Evolutionary conservation across 2,329 filamentous ascomycete genomes (phyloP), one percentile per base, ranked within the genome.

Genomic region (Fusarium siculi): DNA sequence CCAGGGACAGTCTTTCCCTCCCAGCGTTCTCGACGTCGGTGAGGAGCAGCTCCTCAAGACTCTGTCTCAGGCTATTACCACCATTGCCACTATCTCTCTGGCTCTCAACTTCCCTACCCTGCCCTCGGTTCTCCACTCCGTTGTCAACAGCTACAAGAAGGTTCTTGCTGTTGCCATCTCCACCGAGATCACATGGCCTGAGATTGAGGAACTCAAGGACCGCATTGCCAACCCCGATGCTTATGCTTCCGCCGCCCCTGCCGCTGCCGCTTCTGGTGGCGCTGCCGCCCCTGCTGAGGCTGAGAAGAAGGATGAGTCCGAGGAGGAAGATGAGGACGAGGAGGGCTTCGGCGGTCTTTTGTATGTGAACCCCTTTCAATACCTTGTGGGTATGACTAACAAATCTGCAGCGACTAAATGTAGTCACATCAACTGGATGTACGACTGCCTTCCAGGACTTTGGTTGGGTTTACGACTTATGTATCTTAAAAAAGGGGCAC

Each of bases 61-160:
- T 71, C 93, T 99, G 89, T 85, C 88, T 82, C 88, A 88, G 79
- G 95, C 95, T 82, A 93, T 99, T 85, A 87, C 88, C 83, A 94
- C 95, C 84, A 93, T 99, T 84, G 93, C 96, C 83, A 89, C 90
- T 84, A 90, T 98, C 86, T 99, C 96, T 68, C 91, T 99, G 85
- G 96, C 95, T 77, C 82, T 93, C 85, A 94, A 93, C 91, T 98
- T 93, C 93, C 96, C 96, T 81, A 99, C 96, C 80, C 88, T 98
- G 75, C 95, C 96, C 79, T 97, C 96, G 67, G 91, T 98, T 86
- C 93, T 97, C 81, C 96, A 99, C 93, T 97, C 94, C 77, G 80
- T 99, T 77, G 89, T 98, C 90, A 99, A 98, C 91, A 85, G 88
- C 81, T 99, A 99, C 94, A 99, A 99, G 95, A 98, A 97, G 83